Base-by-base conservation (phyloP, 768 basidiomycete genomes). In the Nidula microcarpa region DNA sequence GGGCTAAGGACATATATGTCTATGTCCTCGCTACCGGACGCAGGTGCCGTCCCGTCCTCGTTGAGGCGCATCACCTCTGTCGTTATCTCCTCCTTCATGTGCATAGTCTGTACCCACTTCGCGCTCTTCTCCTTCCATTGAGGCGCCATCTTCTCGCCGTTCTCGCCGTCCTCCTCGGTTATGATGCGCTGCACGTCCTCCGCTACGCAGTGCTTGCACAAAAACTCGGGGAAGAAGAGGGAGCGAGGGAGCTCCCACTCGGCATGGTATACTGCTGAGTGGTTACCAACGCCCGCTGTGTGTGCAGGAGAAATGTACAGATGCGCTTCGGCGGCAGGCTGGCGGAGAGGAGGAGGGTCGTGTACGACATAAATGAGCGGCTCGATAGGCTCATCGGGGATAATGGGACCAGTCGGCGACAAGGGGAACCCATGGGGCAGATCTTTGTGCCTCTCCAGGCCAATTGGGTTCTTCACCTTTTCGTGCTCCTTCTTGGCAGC, bases 231-330 rank as follows among this genome's bases (percentile, higher is more conserved):
- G 5, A 66, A 47, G 4, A 80, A 64, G 5, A 75, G 14, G 14
- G 68, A 63, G 1, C 75, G 72, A 1, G 84, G 82, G 1, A 86
- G 58, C 37, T 80, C 79, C 70, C 76, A 77, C 50, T 81, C 77
- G 5, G 74, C 80, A 39, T 68, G 60, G 57, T 80, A 78, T 0
- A 82, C 79, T 34, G 64, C 45, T 0, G 85, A 85, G 58, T 86
- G 85, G 57, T 80, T 58, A 0, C 85, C 84, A 0, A 11, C 0
- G 4, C 82, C 84, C 5, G 73, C 55, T n/a, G 16, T 45, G 34
- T 71, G 58, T 0, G 41, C 36, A 0, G 74, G 71, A 1, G 73
- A 72, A 49, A 86, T 55, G 52, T 81, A 79, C 13, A 85, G 66
- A 59, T 84, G 80, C 1, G 75, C 78, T 49, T 74, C 77, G 18